A percentile compares a stretch with the other conserved stretches of the same genome.
phyloP scores from a whole-genome alignment of 2,329 filamentous ascomycete species.

The Xylaria polymorpha region DNA sequence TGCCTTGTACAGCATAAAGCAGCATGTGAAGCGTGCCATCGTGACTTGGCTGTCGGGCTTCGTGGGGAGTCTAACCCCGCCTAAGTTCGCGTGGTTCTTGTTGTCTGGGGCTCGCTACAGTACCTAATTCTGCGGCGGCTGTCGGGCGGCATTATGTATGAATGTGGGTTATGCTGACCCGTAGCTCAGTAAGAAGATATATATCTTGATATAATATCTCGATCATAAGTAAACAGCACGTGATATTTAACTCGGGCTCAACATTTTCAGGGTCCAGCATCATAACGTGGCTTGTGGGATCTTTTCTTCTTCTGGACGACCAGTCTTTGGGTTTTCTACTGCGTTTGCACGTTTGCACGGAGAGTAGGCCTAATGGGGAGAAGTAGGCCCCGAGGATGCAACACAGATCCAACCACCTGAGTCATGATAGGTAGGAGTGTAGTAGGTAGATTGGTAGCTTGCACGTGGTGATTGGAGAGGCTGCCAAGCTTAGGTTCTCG shows the following conservation, averaged over 20 bases:
- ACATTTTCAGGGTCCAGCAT: conserved; percentile 15
- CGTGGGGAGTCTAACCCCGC: conserved; percentile 11
- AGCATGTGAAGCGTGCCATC: neutral
- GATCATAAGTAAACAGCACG: conserved; percentile 17
- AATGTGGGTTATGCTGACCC: conserved; percentile 9
- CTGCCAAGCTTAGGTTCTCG: conserved; percentile 24
- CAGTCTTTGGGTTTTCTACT: neutral
- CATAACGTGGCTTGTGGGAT: conserved; percentile 25
- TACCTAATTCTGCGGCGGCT: neutral
- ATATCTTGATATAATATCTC: conserved; percentile 5
- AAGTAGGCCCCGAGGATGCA: neutral
- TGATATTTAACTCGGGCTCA: conserved; percentile 12
- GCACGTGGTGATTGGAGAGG: conserved; percentile 32
- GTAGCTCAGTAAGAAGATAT: conserved; percentile 13
- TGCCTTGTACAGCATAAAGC: conserved; percentile 9
- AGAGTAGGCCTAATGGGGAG: conserved; percentile 2
- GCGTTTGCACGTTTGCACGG: conserved; percentile 5
- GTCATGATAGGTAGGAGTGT: conserved; percentile 8
- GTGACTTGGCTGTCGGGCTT: conserved; percentile 18
- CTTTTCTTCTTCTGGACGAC: neutral
- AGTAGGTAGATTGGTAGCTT: neutral
- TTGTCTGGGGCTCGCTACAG: conserved; percentile 3
- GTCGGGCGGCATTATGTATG: neutral
- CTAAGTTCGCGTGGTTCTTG: conserved; percentile 13
- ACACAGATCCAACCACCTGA: conserved; percentile 11